Evolutionary conservation across 2,329 filamentous ascomycete genomes (phyloP), one percentile per base, ranked within the genome.

Genomic region (Cordyceps cateniannulata): DNA sequence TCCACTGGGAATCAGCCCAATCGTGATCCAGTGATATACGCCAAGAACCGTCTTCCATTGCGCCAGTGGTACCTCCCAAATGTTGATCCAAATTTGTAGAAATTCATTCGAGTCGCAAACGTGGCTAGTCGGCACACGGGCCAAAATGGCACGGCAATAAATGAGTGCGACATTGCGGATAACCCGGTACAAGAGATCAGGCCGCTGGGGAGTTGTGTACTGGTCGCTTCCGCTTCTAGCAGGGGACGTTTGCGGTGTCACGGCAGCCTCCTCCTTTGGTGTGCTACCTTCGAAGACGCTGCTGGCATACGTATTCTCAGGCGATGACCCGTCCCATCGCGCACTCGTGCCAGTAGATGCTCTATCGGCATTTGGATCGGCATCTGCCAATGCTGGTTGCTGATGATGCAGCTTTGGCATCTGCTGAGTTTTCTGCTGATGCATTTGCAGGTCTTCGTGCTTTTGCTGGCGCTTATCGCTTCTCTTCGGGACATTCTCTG

Each of bases 11-110:
- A 75, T 70, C 10, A 81, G 68, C 9, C 75, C 72, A 51, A 81
- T 63, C 63, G 78, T 70, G 25, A 80, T 69, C 80, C 80, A 83
- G 54, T 75, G 69, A 59, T 79, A 79, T 16, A 84, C 74, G 35
- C 80, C 80, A 16, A 80, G 70, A 25, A 79, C 71, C 2, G 71
- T 67, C 62, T 77, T 77, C 79, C 80, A 81, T 5, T 71, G 72
- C 3, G 75, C 68, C 38, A 81, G 69, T 1, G 77, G 74, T 5
- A 80, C 75, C 20, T 74, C 71, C 80, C 80, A 82, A 12, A 76
- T 71, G 3, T 74, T 73, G 16, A 70, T 70, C 80, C 80, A 84
- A 5, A 83, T 72, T 48, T 67, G 66, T 10, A 71, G 60, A 61
- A 80, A 76, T 48, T 80, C 77, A 9, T 66, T 63, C 3, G 71